Evolutionary conservation across 768 basidiomycete genomes (phyloP), one percentile per base, ranked within the genome.

Genomic region (Kwoniella shandongensis): DNA sequence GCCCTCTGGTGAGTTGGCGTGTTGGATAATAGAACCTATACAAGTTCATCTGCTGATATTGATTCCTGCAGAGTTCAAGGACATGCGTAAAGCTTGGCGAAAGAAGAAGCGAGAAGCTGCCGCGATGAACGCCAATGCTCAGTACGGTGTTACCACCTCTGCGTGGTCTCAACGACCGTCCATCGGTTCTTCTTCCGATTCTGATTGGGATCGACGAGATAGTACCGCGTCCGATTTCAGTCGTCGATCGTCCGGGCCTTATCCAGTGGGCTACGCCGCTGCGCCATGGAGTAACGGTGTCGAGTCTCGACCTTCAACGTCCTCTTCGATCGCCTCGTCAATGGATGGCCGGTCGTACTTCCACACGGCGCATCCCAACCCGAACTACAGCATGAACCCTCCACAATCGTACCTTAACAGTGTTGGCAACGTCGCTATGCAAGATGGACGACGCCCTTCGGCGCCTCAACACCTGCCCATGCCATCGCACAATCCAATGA

Each of bases 51-150:
- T 15, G n/a, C n/a, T n/a, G 36, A 23, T 44, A 30, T 58, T 30
- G 57, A 53, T n/a, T 5, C 25, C 45, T 63, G 44, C 78, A 97
- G 94, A 98, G 80, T 99, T 98, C 82, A 97, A 94, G 72, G 94
- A 98, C 73, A 84, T 97, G 68, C 86, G 94, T 54, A 97, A 93
- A 77, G 87, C 88, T 67, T 96, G 94, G 92, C 86, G 92, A 39
- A 90, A 90, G 79, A 83, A 85, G 65, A 96, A 93, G 80, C 91
- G 93, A 77, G 89, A 91, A 70, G 77, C 77, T 36, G 69, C 71
- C 1, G 67, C 75, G 1, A 51, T 53, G 18, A 30, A 44, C 13
- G 59, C 62, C 10, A 67, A 64, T 30, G 57, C 54, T 17, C 57
- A 61, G 30, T 53, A 53, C 41, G 50, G 50, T 20, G 36, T 27